These are phyloP conservation scores for Musa schizocarpa DNA, from an alignment of 176 grass and related monocot species.

Conservation along the genomic window DNA sequence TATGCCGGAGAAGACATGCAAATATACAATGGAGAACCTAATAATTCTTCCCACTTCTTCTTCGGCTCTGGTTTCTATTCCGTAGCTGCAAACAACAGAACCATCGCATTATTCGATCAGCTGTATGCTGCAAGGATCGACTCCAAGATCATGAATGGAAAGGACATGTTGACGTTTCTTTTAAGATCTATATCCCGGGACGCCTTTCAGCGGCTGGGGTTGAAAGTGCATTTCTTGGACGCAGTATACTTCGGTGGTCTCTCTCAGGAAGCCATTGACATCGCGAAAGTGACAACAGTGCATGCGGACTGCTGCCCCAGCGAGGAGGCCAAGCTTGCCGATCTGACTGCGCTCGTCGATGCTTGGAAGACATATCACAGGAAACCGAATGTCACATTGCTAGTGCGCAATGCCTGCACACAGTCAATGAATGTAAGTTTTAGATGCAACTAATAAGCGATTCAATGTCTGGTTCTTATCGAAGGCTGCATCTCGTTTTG, in stretches of 20 bases:
- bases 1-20: background rate
- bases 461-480: too few relatives aligned
- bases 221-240: slow-evolving; percentile 53
- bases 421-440: background rate
- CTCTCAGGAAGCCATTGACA: slow-evolving; percentile 49
- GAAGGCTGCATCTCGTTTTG: background rate
- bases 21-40: background rate
- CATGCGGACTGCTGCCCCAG: slow-evolving; percentile 42
- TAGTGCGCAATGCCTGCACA: slow-evolving; percentile 21
- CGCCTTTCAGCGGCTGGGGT: slow-evolving; percentile 31
- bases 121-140: slow-evolving; percentile 34
- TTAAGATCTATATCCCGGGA: slow-evolving; percentile 32
- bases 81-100: background rate
- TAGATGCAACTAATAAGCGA: too few relatives aligned
- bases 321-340: slow-evolving; percentile 51
- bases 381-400: background rate
- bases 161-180: slow-evolving; percentile 51
- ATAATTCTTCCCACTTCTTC: background rate
- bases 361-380: slow-evolving; percentile 4
- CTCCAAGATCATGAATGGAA: slow-evolving; percentile 53
- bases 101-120: slow-evolving; percentile 32
- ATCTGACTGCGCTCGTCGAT: slow-evolving; percentile 38
- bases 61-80: background rate
- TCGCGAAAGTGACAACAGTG: slow-evolving; percentile 21
- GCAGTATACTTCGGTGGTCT: slow-evolving; percentile 62